Percentiles rank a stretch among this genome's conserved stretches.
phyloP scores from a whole-genome alignment of 257 asterid genomes.

The Penstemon newberryi region DNA sequence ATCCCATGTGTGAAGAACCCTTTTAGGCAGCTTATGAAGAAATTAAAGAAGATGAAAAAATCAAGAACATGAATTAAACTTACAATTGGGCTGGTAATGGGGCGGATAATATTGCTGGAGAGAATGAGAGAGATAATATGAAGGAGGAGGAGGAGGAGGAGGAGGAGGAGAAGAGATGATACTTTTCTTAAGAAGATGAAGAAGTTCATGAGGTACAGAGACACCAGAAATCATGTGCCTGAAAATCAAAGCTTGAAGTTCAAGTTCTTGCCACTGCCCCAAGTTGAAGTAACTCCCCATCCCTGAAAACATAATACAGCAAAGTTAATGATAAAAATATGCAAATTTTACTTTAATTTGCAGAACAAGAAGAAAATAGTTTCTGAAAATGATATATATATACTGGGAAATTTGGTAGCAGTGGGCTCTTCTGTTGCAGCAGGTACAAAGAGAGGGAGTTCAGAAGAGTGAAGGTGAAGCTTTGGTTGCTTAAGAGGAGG shows the following conservation, averaged over 20 bases:
- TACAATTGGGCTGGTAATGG: conserved; percentile 58
- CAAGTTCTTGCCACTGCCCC: conserved; percentile 94
- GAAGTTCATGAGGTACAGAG: conserved; percentile 69
- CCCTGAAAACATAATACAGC: conserved; percentile 31
- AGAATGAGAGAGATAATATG: conserved; percentile 41
- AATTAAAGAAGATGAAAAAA: too few relatives aligned
- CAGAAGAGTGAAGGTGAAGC: conserved; percentile 38
- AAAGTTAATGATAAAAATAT: not conserved
- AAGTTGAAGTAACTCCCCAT: conserved; percentile 77
- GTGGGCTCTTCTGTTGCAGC: conserved; percentile 43
- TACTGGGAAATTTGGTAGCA: conserved; percentile 47
- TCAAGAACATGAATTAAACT: conserved; percentile 26
- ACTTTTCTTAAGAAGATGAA: conserved; percentile 78
- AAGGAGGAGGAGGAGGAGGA: conserved; percentile 3
- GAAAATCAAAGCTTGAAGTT: conserved; percentile 79
- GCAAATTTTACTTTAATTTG: not conserved
- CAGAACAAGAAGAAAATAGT: conserved; percentile 12
- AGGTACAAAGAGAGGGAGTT: conserved; percentile 71
- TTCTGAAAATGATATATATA: conserved; percentile 32
- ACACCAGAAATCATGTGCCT: conserved; percentile 82
- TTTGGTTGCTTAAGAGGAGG: conserved; percentile 55
- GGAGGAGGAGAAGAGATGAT: conserved; percentile 40
- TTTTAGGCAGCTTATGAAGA: too few relatives aligned
- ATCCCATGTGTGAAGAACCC: too few relatives aligned
- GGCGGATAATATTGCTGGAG: conserved; percentile 27